Conservation (phyloP, 139 green algal genomes). For the Chara braunii region DNA sequence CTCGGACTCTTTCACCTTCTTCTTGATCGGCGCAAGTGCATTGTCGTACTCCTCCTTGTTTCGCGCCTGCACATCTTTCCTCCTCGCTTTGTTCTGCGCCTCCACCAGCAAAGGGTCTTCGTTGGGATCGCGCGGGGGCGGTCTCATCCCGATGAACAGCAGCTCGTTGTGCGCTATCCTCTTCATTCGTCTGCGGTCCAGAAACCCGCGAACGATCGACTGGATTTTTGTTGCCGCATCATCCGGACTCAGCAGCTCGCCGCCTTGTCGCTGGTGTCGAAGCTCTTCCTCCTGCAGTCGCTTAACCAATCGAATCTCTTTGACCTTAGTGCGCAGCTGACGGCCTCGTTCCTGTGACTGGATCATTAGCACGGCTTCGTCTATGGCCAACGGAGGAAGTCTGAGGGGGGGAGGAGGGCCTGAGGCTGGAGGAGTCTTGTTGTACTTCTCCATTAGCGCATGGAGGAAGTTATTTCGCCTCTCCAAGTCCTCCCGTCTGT, state of each 20-base stretch:
- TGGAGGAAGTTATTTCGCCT: conserved; percentile 65
- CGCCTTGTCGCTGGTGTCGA: neutral
- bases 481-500: conserved; percentile 61
- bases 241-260: conserved; percentile 49
- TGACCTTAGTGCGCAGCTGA: conserved; percentile 48
- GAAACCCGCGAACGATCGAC: conserved; percentile 52
- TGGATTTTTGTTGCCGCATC: conserved; percentile 68
- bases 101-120: conserved; percentile 51
- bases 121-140: conserved; percentile 45
- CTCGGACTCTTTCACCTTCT: conserved; percentile 64
- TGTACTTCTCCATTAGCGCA: conserved; percentile 71
- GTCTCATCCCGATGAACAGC: conserved; percentile 74
- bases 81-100: conserved; percentile 51
- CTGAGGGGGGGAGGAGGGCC: no score
- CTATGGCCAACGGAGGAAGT: no score
- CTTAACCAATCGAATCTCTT: neutral
- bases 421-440: conserved; percentile 38
- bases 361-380: no score
- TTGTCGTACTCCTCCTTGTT: conserved; percentile 60
- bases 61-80: conserved; percentile 63
- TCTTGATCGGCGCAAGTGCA: conserved; percentile 59
- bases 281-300: conserved; percentile 41
- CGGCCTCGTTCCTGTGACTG: conserved; percentile 58
- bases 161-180: conserved; percentile 55
- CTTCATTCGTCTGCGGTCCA: conserved; percentile 45